Conservation (phyloP, 202 grass and related monocot species). For the Dendrocalamus latiflorus region DNA sequence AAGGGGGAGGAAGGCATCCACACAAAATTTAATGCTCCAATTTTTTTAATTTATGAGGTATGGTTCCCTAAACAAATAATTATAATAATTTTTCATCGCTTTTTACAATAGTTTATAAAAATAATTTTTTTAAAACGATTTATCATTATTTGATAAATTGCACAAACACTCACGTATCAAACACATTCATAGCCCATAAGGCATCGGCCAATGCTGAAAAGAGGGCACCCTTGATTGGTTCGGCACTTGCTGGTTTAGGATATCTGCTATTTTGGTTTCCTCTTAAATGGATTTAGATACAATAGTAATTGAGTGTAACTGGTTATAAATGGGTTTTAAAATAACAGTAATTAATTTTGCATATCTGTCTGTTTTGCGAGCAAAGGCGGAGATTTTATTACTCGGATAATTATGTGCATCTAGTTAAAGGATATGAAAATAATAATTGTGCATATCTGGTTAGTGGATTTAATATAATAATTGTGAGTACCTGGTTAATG, state of each 20-base stretch:
- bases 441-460: not conserved
- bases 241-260: not conserved
- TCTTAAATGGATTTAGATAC: not conserved
- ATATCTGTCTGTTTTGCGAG: not conserved
- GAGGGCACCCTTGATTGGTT: too few species aligned
- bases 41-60: too few species aligned
- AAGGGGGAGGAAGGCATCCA: not conserved
- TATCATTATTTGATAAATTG: too few species aligned
- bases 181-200: too few species aligned
- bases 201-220: not conserved
- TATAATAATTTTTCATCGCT: too few species aligned
- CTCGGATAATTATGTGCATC: not conserved
- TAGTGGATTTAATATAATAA: not conserved
- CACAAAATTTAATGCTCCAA: too few species aligned
- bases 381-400: not conserved
- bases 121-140: too few species aligned
- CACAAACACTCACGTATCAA: too few species aligned
- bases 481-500: not conserved
- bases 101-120: too few species aligned
- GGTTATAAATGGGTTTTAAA: not conserved
- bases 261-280: slow-evolving; percentile 2
- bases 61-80: too few species aligned
- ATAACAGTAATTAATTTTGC: not conserved
- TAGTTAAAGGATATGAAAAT: not conserved
- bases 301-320: not conserved